Evolutionary conservation across 1,139 yeast genomes (phyloP), one percentile per base, ranked within the genome.

Genomic region (Scheffersomyces illinoinensis): DNA sequence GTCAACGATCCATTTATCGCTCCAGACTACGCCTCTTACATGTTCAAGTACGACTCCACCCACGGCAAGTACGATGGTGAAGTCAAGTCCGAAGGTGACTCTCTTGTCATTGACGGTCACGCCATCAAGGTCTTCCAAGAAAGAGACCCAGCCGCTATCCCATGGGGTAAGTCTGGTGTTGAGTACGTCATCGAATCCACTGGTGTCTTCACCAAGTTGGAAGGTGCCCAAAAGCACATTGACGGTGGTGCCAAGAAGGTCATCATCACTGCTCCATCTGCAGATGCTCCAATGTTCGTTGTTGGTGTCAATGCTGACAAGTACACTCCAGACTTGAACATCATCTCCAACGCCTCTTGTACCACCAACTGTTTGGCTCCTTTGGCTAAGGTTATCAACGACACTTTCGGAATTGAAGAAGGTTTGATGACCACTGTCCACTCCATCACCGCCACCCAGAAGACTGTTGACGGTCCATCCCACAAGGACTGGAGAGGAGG

Each of bases 401-500:
- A 90, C 80, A 81, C 79, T 72, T 90, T 88, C 76, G 95, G 95
- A 64, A 86, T 90, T 71, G 89, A 87, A 74, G 96, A 90, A 83
- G 96, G 92, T 82, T 85, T 90, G 75, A 90, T 90, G 96, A 90
- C 96, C 84, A 90, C 96, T 68, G 92, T 89, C 71, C 96, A 90
- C 88, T 89, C 95, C 75, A 87, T 89, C 83, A 90, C 96, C 70
- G 96, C 96, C 75, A 89, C 95, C 76, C 96, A 90, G 82, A 90
- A 90, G 88, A 88, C 93, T 66, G 96, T 90, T 68, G 96, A 90
- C 76, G 96, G 96, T 81, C 93, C 96, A 74, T 89, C 95, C 78
- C 89, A 87, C 86, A 90, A 90, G 87, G 96, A 90, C 86, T 90
- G 96, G 96, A 87, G 96, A 85, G 96, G 96, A 78, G 96, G 96